Conservation (phyloP, 257 asterid genomes). For the Penstemon eatonii region DNA sequence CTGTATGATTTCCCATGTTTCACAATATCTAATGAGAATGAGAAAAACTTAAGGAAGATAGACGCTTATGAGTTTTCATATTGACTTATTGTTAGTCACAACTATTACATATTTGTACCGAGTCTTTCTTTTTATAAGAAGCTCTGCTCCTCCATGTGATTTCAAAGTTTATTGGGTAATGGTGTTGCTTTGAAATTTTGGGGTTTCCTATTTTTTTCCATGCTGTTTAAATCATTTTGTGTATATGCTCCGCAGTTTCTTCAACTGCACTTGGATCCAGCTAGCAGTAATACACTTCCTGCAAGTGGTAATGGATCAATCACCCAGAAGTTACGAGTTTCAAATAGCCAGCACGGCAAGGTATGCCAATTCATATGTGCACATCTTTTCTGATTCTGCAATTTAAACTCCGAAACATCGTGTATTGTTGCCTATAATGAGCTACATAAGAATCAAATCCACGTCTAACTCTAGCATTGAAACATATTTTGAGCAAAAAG, state of each 20-base stretch:
- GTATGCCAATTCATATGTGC: conserved; percentile 35
- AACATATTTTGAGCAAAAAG: background rate
- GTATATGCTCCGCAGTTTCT: conserved; percentile 66
- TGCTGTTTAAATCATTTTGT: conserved; percentile 18
- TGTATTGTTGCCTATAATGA: conserved; percentile 1
- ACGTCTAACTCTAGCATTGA: no score
- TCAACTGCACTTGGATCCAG: conserved; percentile 95
- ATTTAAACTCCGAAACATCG: background rate
- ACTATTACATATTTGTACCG: background rate
- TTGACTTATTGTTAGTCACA: conserved; percentile 11
- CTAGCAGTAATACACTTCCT: conserved; percentile 78
- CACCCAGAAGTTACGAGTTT: conserved; percentile 69
- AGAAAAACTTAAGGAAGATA: background rate
- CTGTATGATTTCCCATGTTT: background rate
- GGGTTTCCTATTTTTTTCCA: background rate
- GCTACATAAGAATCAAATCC: background rate
- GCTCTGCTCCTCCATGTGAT: background rate
- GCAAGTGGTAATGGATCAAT: conserved; percentile 66
- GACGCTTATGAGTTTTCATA: background rate
- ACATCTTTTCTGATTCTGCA: conserved; percentile 8
- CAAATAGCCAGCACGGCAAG: conserved; percentile 95
- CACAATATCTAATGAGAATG: background rate
- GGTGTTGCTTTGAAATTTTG: background rate
- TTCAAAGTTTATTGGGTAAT: background rate
- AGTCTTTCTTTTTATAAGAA: conserved; percentile 6